Evolutionary conservation across 768 basidiomycete genomes (phyloP).

Genomic region (Amanita muscaria): DNA sequence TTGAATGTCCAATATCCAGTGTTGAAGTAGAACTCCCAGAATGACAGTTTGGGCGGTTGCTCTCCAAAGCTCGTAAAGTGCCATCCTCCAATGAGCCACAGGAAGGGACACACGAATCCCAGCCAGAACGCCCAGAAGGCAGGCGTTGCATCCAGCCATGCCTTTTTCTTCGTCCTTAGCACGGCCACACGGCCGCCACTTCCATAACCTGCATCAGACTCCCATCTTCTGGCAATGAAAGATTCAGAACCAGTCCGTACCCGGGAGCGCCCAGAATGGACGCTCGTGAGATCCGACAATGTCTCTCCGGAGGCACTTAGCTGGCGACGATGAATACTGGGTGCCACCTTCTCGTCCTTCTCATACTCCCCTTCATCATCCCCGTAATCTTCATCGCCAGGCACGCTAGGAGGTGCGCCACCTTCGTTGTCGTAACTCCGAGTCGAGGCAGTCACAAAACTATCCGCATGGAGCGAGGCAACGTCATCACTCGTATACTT

Average conservation of each 20-base stretch:
- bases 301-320: conserved; percentile 2
- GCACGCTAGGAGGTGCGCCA: not conserved
- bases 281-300: conserved; percentile 4
- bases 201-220: conserved; percentile 31
- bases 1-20: conserved; percentile 29
- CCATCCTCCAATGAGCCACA: conserved; percentile 77
- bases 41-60: conserved; percentile 32
- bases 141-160: conserved; percentile 26
- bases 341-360: not conserved
- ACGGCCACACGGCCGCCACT: conserved; percentile 17
- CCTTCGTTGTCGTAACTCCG: conserved; percentile 2
- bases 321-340: not conserved
- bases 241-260: conserved; percentile 35
- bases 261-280: conserved; percentile 7
- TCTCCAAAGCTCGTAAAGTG: conserved; percentile 43
- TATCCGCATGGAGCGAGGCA: conserved; percentile 45
- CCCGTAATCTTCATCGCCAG: conserved; percentile 4
- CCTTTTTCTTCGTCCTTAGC: conserved; percentile 17
- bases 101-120: conserved; percentile 63
- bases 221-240: conserved; percentile 45
- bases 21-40: conserved; percentile 41
- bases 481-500: conserved; percentile 27
- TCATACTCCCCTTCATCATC: conserved; percentile 8
- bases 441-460: conserved; percentile 46
- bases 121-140: conserved; percentile 64